Evolutionary conservation across 441 rosid genomes (phyloP).

Genomic region (Hura crepitans): DNA sequence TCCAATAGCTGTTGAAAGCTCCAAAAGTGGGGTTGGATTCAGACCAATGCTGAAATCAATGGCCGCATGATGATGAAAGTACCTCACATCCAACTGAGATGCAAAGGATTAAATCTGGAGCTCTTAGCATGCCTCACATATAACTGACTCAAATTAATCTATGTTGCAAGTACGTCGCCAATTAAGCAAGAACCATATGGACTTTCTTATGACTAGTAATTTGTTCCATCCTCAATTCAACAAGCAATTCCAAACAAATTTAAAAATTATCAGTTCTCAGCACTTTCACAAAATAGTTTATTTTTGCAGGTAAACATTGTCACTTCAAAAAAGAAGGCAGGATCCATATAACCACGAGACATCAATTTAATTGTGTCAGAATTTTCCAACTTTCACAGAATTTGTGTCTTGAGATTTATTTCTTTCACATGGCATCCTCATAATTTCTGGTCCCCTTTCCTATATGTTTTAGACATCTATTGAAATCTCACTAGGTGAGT

Average conservation of each 20-base stretch:
- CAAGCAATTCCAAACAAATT: not conserved
- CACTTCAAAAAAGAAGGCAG: not conserved
- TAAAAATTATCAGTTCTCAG: too few relatives aligned
- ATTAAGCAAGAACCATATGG: not conserved
- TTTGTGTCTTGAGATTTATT: not conserved
- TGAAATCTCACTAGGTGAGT: not conserved
- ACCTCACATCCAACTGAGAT: conserved; percentile 67
- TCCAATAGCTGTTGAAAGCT: conserved; percentile 68
- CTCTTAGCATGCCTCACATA: not conserved
- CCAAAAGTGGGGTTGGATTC: conserved; percentile 69
- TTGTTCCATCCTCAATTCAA: not conserved
- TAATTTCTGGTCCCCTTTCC: not conserved
- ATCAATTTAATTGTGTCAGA: not conserved
- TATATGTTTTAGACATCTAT: not conserved
- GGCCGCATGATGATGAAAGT: conserved; percentile 66
- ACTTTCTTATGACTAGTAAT: not conserved
- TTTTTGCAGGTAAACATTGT: not conserved
- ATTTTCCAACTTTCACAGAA: not conserved
- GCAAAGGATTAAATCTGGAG: conserved; percentile 14
- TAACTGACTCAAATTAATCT: not conserved
- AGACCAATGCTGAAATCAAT: conserved; percentile 70
- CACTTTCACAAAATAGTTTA: not conserved
- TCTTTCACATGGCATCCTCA: not conserved
- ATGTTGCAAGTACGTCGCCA: not conserved
- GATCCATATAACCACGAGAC: not conserved